phyloP scores from a whole-genome alignment of 345 rosid genomes.

The Gossypium rotundifolium region DNA sequence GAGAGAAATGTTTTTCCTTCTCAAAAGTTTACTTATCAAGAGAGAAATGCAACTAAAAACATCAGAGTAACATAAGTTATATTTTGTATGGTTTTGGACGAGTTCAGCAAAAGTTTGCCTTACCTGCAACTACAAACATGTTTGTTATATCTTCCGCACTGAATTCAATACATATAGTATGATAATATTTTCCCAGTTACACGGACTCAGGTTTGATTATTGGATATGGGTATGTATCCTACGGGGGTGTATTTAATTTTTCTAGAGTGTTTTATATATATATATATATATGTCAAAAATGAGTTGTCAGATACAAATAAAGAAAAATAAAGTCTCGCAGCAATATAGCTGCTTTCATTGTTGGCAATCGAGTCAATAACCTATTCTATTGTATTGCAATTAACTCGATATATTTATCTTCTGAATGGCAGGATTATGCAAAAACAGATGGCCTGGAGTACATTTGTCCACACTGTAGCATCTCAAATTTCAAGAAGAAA shows the following conservation, averaged over 20 bases:
- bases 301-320: too few species aligned
- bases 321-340: too few species aligned
- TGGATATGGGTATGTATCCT: too few species aligned
- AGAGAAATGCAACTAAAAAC: not conserved
- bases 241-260: too few species aligned
- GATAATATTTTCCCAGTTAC: not conserved
- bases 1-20: not conserved
- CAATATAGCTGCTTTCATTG: too few species aligned
- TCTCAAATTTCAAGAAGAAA: conserved; percentile 82
- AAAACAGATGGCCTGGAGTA: conserved; percentile 97
- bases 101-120: not conserved
- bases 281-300: too few species aligned
- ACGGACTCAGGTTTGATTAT: too few species aligned
- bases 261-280: too few species aligned
- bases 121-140: too few species aligned
- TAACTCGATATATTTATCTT: conserved; percentile 2
- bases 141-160: not conserved
- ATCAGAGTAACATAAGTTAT: not conserved
- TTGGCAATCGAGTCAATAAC: not conserved
- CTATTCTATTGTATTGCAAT: not conserved
- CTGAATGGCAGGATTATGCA: conserved; percentile 79
- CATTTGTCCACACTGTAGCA: conserved; percentile 90
- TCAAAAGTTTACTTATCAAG: not conserved
- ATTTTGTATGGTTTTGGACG: not conserved
- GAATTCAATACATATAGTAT: not conserved